phyloP scores from a whole-genome alignment of 768 basidiomycete species.

The Boletus rufocinnamomeus region DNA sequence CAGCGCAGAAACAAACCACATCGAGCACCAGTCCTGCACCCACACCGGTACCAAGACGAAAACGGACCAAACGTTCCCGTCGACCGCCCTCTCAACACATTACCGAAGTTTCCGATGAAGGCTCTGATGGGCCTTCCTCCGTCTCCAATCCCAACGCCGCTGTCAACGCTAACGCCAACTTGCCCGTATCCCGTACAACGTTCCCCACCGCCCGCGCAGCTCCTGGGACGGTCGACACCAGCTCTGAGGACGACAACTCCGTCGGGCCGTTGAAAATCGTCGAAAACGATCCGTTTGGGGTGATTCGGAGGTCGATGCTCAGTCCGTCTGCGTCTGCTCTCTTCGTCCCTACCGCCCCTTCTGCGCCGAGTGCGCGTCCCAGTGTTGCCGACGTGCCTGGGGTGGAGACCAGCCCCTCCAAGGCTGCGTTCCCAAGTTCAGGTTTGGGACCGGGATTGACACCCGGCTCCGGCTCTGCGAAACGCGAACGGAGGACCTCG shows the following conservation, averaged over 20 bases:
- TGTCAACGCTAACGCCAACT: not conserved
- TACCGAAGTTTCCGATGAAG: constrained; percentile 27
- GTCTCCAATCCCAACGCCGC: not conserved
- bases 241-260: constrained; percentile 20
- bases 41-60: not conserved
- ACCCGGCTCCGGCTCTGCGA: not conserved
- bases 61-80: constrained; percentile 10
- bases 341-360: not conserved
- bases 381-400: constrained; percentile 8
- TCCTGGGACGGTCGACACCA: constrained; percentile 12
- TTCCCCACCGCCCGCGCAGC: not conserved
- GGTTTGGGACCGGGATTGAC: not conserved
- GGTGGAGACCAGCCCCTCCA: not conserved
- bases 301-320: constrained; percentile 16
- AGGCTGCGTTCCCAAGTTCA: not conserved
- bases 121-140: constrained; percentile 4
- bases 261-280: constrained; percentile 24
- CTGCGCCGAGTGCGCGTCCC: not conserved
- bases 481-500: constrained; percentile 27
- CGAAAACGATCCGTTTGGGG: constrained; percentile 29
- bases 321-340: not conserved
- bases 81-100: constrained; percentile 31
- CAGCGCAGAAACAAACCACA: not conserved
- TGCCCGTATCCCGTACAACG: not conserved
- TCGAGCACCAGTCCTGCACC: not conserved